Conservation (phyloP, 176 grass and related monocot species). For the Alopecurus myosuroides region DNA sequence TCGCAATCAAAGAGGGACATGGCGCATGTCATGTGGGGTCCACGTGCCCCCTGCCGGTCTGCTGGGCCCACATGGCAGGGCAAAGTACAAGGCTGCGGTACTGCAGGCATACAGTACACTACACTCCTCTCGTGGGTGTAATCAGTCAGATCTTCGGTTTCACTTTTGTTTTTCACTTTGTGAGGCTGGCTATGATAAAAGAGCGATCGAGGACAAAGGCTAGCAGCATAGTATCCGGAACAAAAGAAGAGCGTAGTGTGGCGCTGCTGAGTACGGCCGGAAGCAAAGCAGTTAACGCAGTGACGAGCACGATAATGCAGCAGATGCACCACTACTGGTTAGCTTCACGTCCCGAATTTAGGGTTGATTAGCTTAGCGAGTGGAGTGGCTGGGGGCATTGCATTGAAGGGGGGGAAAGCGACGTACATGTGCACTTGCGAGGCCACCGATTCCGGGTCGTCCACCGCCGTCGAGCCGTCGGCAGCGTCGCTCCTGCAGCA, state of each 20-base stretch:
- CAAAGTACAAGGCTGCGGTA: conserved; percentile 17
- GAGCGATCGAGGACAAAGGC: not conserved
- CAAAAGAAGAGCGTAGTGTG: not conserved
- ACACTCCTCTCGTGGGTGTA: not conserved
- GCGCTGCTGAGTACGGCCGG: not conserved
- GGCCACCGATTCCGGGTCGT: conserved; percentile 68
- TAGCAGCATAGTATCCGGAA: not conserved
- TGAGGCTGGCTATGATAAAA: not conserved
- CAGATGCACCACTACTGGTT: not conserved
- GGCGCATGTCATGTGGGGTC: conserved; percentile 13
- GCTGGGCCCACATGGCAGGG: conserved; percentile 1
- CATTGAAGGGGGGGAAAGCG: not conserved
- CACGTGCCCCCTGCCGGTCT: not conserved
- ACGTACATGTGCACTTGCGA: conserved; percentile 73
- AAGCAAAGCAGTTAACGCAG: not conserved
- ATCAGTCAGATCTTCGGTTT: conserved; percentile 18
- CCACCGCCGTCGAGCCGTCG: conserved; percentile 36
- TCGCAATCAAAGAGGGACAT: conserved; percentile 2
- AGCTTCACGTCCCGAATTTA: not conserved
- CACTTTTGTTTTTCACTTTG: not conserved
- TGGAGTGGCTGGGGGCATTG: not conserved
- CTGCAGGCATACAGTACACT: not conserved
- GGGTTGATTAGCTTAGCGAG: not conserved
- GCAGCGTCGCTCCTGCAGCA: not conserved
- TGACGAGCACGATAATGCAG: too few species aligned